Percentiles rank a stretch among this genome's conserved stretches.
phyloP scores from a whole-genome alignment of 192 early-diverging fungal genomes.

The Gonapodya prolifera region DNA sequence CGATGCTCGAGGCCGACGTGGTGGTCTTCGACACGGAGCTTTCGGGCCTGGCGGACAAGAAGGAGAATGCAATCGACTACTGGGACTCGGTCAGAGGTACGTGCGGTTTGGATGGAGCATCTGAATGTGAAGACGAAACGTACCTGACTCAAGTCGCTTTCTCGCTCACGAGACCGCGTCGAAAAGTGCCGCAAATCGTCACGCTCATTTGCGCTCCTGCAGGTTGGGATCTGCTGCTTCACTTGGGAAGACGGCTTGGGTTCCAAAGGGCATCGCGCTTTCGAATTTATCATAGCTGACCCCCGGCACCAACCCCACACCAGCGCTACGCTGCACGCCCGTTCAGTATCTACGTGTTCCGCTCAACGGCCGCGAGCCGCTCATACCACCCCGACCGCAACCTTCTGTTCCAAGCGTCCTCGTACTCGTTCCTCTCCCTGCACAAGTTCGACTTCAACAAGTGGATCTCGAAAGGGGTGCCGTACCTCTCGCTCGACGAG shows the following conservation, averaged over 20 bases:
- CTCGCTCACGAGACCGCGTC: constrained; percentile 37
- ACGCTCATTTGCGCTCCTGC: constrained; percentile 43
- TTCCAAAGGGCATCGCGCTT: no score
- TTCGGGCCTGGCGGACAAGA: constrained; percentile 33
- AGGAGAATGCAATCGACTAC: background rate
- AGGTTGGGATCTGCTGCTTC: constrained; percentile 78
- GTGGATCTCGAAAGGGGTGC: constrained; percentile 40
- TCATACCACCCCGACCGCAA: constrained; percentile 40
- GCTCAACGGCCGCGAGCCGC: constrained; percentile 25
- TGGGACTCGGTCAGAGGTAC: background rate
- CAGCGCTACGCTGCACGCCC: constrained; percentile 58
- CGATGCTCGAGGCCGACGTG: constrained; percentile 55
- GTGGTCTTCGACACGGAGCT: constrained; percentile 73
- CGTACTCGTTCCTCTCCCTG: constrained; percentile 57
- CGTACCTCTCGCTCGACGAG: background rate
- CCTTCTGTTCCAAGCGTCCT: constrained; percentile 34
- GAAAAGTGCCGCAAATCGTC: constrained; percentile 35
- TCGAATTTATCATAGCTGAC: no score
- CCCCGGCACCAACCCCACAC: no score
- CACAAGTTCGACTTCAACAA: constrained; percentile 88
- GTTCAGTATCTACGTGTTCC: constrained; percentile 87
- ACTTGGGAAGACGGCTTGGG: constrained; percentile 34
- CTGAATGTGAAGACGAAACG: no score
- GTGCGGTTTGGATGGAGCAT: no score
- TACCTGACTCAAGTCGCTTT: no score